These are phyloP conservation scores for Rubroshorea leprosula DNA, from an alignment of 345 rosid genomes.

Conservation along the genomic window DNA sequence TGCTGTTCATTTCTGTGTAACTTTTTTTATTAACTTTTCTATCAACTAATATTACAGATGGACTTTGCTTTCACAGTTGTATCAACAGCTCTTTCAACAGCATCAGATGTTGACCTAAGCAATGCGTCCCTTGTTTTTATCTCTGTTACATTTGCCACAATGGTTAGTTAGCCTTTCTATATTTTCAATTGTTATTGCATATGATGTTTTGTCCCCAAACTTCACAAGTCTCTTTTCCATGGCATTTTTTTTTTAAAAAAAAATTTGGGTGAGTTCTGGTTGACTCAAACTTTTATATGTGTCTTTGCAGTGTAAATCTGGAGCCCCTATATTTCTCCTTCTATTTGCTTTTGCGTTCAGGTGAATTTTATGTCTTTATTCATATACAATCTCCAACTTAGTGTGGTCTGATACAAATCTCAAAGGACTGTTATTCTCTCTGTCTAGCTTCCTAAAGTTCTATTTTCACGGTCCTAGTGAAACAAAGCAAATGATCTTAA, in stretches of 20 bases:
- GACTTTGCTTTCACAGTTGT: slow-evolving; percentile 96
- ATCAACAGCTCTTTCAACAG: slow-evolving; percentile 96
- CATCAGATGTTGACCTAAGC: slow-evolving; percentile 93
- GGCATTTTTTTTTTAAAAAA: slow-evolving; percentile 4
- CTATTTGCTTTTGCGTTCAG: slow-evolving; percentile 99
- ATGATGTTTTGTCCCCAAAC: neutral
- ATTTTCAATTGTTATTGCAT: slow-evolving; percentile 6
- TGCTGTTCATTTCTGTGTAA: no score
- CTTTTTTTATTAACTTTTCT: slow-evolving; percentile 43
- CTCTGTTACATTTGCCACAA: slow-evolving; percentile 98
- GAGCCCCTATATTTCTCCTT: slow-evolving; percentile 94
- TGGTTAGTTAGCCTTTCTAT: slow-evolving; percentile 51
- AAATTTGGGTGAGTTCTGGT: slow-evolving; percentile 9
- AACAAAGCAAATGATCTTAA: no score
- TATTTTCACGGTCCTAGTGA: no score
- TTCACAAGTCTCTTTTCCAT: slow-evolving; percentile 12
- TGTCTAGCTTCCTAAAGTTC: no score
- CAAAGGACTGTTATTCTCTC: neutral
- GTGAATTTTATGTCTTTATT: slow-evolving; percentile 31
- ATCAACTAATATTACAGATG: slow-evolving; percentile 79
- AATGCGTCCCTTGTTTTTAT: slow-evolving; percentile 95
- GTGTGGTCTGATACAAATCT: no score
- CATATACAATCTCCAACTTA: neutral
- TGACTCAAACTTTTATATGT: slow-evolving; percentile 9
- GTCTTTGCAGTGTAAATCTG: slow-evolving; percentile 91